phyloP scores from a whole-genome alignment of 2,329 filamentous ascomycete genomes.

The Nannizzia gypsea region DNA sequence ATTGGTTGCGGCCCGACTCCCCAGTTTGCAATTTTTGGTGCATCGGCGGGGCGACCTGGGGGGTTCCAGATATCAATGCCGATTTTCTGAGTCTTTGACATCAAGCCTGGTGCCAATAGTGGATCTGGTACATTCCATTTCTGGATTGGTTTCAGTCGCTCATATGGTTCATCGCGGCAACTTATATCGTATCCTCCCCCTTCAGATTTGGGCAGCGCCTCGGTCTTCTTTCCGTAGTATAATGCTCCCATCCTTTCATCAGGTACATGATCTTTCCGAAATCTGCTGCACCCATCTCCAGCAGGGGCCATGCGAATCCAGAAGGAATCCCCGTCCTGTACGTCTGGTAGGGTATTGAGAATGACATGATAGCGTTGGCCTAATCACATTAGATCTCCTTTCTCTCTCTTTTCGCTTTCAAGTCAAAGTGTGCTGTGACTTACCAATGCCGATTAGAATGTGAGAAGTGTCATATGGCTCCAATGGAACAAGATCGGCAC shows the following conservation, averaged over 20 bases:
- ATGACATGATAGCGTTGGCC: slow-evolving; percentile 31
- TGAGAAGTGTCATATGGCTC: slow-evolving; percentile 40
- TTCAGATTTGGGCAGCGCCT: slow-evolving; percentile 15
- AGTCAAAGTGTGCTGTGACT: not conserved
- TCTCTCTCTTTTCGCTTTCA: not conserved
- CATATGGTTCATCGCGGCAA: slow-evolving; percentile 19
- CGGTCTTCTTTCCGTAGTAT: slow-evolving; percentile 23
- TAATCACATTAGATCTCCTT: not conserved
- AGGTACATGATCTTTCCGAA: slow-evolving; percentile 24
- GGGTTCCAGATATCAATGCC: slow-evolving; percentile 6
- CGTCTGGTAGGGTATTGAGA: slow-evolving; percentile 11
- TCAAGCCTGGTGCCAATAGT: not conserved
- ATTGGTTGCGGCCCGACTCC: slow-evolving; percentile 8
- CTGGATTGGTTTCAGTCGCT: slow-evolving; percentile 8
- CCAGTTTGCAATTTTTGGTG: slow-evolving; percentile 8
- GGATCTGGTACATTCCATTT: slow-evolving; percentile 12
- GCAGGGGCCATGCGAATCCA: slow-evolving; percentile 39
- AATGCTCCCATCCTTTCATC: slow-evolving; percentile 42
- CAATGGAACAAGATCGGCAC: slow-evolving; percentile 46
- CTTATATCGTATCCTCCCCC: slow-evolving; percentile 15
- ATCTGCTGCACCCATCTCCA: slow-evolving; percentile 27
- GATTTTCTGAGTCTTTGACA: slow-evolving; percentile 6
- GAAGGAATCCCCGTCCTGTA: slow-evolving; percentile 15
- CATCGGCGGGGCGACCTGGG: slow-evolving; percentile 5
- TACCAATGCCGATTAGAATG: slow-evolving; percentile 21